A percentile compares a stretch with the other conserved stretches of the same genome.
Evolutionary conservation across 306 rosid genomes (phyloP).

Genomic region (Heteromeles arbutifolia): DNA sequence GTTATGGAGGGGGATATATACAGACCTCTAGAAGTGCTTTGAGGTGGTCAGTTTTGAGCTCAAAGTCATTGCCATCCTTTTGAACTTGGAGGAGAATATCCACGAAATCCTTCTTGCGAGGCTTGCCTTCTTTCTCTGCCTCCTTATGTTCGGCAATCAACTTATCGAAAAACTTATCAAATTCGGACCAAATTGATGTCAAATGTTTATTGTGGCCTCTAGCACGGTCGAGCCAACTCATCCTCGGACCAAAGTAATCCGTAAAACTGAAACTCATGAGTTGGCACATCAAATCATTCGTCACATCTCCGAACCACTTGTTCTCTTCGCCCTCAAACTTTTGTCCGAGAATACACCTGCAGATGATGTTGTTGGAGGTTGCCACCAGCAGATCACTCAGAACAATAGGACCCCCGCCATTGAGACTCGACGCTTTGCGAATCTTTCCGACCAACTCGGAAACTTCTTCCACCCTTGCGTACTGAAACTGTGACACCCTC

Average conservation of each 20-base stretch:
- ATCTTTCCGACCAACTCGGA: not conserved
- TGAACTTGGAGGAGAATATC: conserved; percentile 20
- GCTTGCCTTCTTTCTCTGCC: not conserved
- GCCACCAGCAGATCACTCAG: conserved; percentile 19
- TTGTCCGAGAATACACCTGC: conserved; percentile 27
- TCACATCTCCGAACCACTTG: not conserved
- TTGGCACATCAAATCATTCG: not conserved
- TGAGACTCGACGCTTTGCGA: not conserved
- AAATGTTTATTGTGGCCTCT: conserved; percentile 12
- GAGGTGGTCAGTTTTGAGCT: not conserved
- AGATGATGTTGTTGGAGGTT: conserved; percentile 11
- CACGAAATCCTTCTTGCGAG: not conserved
- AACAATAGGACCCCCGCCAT: not conserved
- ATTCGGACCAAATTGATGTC: not conserved
- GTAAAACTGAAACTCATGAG: conserved; percentile 6
- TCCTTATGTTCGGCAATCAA: conserved; percentile 27
- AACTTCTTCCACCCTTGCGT: conserved; percentile 17
- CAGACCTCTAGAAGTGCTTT: conserved; percentile 24
- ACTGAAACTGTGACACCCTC: conserved; percentile 21
- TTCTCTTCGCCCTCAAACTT: conserved; percentile 2
- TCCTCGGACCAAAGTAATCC: conserved; percentile 17
- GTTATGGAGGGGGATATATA: not conserved
- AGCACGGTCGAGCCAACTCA: conserved; percentile 28
- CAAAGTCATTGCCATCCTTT: not conserved
- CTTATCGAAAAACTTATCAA: conserved; percentile 25